Conservation (phyloP, 352 stramenopile genomes). For the Pythium guiyangense region DNA sequence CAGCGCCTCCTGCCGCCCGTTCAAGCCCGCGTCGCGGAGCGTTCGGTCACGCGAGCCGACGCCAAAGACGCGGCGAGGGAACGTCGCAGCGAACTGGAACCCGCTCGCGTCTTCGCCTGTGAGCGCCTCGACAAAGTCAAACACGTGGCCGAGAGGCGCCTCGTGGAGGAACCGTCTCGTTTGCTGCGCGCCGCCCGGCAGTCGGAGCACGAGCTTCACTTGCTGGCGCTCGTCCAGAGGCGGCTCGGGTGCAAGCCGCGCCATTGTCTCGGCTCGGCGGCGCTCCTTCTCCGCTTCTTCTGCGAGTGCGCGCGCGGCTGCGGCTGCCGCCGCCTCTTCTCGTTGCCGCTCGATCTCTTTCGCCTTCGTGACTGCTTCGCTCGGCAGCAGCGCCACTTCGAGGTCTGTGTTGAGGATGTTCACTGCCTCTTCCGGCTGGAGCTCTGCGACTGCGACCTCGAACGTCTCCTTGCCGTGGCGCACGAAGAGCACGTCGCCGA, state of each 20-base stretch:
- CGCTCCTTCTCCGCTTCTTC: slow-evolving; percentile 33
- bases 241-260: slow-evolving; percentile 31
- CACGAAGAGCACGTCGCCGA: slow-evolving; percentile 73
- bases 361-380: slow-evolving; percentile 39
- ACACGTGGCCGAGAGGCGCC: slow-evolving; percentile 29
- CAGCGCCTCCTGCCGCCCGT: slow-evolving; percentile 54
- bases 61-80: slow-evolving; percentile 55
- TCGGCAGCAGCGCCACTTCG: slow-evolving; percentile 74
- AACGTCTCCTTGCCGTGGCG: slow-evolving; percentile 73
- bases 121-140: slow-evolving; percentile 47
- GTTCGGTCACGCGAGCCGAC: slow-evolving; percentile 29
- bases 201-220: slow-evolving; percentile 43
- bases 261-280: slow-evolving; percentile 32
- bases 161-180: slow-evolving; percentile 43
- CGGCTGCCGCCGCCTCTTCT: slow-evolving; percentile 23
- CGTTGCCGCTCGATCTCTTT: slow-evolving; percentile 29
- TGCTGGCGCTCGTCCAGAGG: slow-evolving; percentile 30
- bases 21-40: slow-evolving; percentile 48
- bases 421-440: slow-evolving; percentile 54
- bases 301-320: slow-evolving; percentile 18
- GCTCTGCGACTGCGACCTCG: slow-evolving; percentile 51
- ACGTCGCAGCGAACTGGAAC: slow-evolving; percentile 55
- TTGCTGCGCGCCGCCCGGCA: slow-evolving; percentile 37
- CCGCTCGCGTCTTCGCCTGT: slow-evolving; percentile 33
- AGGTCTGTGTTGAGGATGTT: slow-evolving; percentile 82